Evolutionary conservation across 2,329 filamentous ascomycete genomes (phyloP).

Genomic region (Verticillium klebahnii): DNA sequence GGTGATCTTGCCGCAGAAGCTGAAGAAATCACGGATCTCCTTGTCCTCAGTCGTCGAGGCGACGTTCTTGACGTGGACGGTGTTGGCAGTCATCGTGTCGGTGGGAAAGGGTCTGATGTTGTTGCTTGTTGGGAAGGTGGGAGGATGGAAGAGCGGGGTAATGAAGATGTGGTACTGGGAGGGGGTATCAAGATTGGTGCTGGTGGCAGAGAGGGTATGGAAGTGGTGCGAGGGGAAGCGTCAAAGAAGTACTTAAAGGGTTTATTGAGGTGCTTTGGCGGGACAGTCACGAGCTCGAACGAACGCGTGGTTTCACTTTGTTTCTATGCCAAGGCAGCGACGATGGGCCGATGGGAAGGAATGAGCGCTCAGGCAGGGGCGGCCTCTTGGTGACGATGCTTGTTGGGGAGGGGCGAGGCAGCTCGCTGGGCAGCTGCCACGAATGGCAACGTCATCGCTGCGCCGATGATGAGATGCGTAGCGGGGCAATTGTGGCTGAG

Average conservation of each 20-base stretch:
- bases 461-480: slow-evolving; percentile 1
- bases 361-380: not conserved
- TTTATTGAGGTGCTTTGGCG: not conserved
- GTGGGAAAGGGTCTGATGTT: not conserved
- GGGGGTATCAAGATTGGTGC: not conserved
- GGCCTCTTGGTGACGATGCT: not conserved
- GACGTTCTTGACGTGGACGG: slow-evolving; percentile 89
- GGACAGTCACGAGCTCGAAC: slow-evolving; percentile 1
- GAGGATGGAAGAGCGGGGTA: slow-evolving; percentile 7
- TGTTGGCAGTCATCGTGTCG: slow-evolving; percentile 52
- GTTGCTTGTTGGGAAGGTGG: slow-evolving; percentile 2
- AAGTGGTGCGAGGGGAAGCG: not conserved
- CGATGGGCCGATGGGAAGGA: not conserved
- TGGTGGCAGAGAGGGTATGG: not conserved
- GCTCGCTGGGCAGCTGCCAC: not conserved
- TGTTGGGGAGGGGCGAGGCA: not conserved
- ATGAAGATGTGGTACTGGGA: not conserved
- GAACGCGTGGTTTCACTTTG: not conserved
- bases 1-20: slow-evolving; percentile 92
- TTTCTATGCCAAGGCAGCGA: slow-evolving; percentile 2
- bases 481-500: not conserved
- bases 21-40: slow-evolving; percentile 96
- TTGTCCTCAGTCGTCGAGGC: slow-evolving; percentile 75
- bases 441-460: not conserved
- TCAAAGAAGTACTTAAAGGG: not conserved